Percentiles rank a stretch among this genome's conserved stretches.
Conservation (phyloP, 768 basidiomycete genomes). For the Lentinula sp. region DNA sequence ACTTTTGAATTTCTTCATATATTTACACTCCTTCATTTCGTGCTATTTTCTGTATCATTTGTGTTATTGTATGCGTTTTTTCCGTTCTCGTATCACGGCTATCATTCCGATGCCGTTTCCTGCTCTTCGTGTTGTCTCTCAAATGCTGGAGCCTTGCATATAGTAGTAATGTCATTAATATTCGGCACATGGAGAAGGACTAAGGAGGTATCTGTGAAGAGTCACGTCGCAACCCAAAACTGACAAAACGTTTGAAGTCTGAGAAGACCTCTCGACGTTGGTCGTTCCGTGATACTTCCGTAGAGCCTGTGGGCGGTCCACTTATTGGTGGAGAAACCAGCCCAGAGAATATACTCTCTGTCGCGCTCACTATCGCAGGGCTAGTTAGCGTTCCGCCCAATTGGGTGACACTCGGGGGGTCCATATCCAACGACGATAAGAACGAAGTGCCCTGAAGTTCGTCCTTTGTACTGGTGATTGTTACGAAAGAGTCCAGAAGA, state of each 20-base stretch:
- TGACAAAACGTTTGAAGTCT: conserved; percentile 83
- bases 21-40: too few species aligned
- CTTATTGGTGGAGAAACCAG: conserved; percentile 58
- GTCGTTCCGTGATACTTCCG: conserved; percentile 34
- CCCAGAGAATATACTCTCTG: conserved; percentile 54
- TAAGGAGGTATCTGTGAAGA: conserved; percentile 19
- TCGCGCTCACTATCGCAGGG: conserved; percentile 40
- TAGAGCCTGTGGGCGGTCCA: conserved; percentile 59
- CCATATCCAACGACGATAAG: conserved; percentile 94
- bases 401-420: conserved; percentile 54
- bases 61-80: background rate
- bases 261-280: conserved; percentile 79
- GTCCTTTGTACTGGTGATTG: conserved; percentile 86
- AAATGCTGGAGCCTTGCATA: background rate
- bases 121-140: background rate
- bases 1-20: too few species aligned
- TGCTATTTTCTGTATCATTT: background rate
- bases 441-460: conserved; percentile 90
- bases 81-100: background rate
- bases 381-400: conserved; percentile 52
- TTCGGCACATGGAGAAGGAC: background rate
- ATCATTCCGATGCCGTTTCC: background rate
- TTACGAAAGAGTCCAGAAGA: conserved; percentile 86
- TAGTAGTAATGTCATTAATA: background rate
- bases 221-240: conserved; percentile 81